Percentiles rank a stretch among this genome's conserved stretches.
These are phyloP conservation scores for Xylariaceae sp. DNA, from an alignment of 2,329 filamentous ascomycete species.

Conservation along the genomic window DNA sequence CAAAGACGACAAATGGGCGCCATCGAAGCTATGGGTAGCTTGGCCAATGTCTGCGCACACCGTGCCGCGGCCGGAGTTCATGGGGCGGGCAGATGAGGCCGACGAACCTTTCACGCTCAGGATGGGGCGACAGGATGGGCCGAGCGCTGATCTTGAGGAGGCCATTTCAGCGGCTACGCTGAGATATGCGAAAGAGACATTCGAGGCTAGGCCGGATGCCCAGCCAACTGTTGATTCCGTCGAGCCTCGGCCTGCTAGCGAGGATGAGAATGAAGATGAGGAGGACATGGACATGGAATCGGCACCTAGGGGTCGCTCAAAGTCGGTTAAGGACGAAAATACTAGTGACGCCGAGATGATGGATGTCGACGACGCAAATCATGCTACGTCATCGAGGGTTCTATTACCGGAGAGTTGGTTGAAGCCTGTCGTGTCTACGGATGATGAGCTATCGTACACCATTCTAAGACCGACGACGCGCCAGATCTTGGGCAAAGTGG, in stretches of 20 bases:
- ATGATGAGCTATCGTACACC: constrained; percentile 64
- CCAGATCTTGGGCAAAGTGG: constrained; percentile 67
- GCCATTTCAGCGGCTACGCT: constrained; percentile 64
- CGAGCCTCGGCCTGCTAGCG: constrained; percentile 5
- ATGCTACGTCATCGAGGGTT: background rate
- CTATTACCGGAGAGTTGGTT: constrained; percentile 20
- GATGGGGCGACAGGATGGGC: constrained; percentile 38
- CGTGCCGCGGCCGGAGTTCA: constrained; percentile 57
- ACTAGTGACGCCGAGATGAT: constrained; percentile 18
- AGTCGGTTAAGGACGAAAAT: constrained; percentile 18
- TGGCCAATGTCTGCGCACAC: constrained; percentile 69
- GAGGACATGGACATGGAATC: constrained; percentile 15
- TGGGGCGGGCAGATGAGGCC: constrained; percentile 35
- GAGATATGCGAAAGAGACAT: constrained; percentile 63
- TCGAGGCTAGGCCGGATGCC: constrained; percentile 38
- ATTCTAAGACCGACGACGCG: constrained; percentile 66
- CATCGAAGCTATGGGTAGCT: constrained; percentile 68
- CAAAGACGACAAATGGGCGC: constrained; percentile 40
- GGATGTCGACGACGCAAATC: constrained; percentile 17
- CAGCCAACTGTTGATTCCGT: constrained; percentile 12
- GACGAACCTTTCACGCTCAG: constrained; percentile 50
- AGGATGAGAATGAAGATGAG: constrained; percentile 9
- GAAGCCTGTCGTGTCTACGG: constrained; percentile 56
- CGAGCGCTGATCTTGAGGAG: constrained; percentile 65
- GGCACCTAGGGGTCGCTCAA: constrained; percentile 14